Percentiles rank a stretch among this genome's conserved stretches.
Conservation (phyloP, 176 grass and related monocot genomes). For the Guadua angustifolia region DNA sequence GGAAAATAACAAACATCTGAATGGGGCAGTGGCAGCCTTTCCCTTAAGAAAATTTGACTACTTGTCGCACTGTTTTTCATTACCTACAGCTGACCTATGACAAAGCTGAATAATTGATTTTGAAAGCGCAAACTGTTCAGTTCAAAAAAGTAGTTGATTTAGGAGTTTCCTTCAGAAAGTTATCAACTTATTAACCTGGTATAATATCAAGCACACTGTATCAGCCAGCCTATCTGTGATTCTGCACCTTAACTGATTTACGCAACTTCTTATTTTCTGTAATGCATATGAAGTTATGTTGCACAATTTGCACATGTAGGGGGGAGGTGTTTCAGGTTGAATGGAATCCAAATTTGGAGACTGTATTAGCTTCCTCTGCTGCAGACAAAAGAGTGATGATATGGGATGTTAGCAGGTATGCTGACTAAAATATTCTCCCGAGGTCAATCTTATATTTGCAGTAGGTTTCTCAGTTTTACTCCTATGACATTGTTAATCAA, state of each 20-base stretch:
- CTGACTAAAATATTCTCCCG: not conserved
- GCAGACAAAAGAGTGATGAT: slow-evolving; percentile 84
- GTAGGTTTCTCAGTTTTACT: not conserved
- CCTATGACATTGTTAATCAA: not conserved
- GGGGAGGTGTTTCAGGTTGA: slow-evolving; percentile 91
- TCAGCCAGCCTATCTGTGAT: not conserved
- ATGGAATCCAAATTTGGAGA: slow-evolving; percentile 94
- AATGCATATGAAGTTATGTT: slow-evolving; percentile 25
- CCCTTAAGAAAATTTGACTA: not conserved
- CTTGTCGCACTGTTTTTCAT: not conserved
- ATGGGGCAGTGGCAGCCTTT: not conserved
- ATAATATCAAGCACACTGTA: not conserved
- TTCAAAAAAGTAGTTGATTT: not conserved
- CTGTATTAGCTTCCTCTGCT: slow-evolving; percentile 76
- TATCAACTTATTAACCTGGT: not conserved
- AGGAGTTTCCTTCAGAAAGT: not conserved
- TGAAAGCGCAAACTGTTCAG: not conserved
- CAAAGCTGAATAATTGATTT: not conserved
- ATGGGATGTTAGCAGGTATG: slow-evolving; percentile 86
- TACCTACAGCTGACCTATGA: not conserved
- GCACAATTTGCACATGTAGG: slow-evolving; percentile 46
- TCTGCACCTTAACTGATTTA: not conserved
- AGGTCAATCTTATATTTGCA: not conserved
- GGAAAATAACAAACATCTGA: not conserved
- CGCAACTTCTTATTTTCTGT: not conserved